These are phyloP conservation scores for Botryotinia globosa DNA, from an alignment of 2,329 filamentous ascomycete genomes.

Conservation along the genomic window DNA sequence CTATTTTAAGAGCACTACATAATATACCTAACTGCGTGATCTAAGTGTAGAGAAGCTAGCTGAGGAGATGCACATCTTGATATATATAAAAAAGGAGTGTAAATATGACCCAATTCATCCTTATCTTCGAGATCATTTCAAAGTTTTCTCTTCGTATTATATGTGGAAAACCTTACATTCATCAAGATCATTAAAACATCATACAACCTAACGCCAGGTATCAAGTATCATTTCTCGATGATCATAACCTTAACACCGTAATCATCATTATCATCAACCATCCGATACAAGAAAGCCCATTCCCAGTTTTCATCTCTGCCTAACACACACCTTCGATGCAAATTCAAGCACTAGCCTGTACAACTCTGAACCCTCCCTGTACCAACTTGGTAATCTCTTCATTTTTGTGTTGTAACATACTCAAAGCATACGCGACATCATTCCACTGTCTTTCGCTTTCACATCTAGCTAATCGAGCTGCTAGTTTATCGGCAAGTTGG, in stretches of 20 bases:
- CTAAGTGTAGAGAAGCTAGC: not conserved
- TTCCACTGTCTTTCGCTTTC: slow-evolving; percentile 97
- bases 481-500: slow-evolving; percentile 88
- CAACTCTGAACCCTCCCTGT: slow-evolving; percentile 70
- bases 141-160: not conserved
- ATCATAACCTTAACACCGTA: not conserved
- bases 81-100: not conserved
- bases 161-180: not conserved
- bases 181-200: slow-evolving; percentile 16
- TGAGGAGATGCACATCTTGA: not conserved
- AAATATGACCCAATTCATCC: not conserved
- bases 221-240: not conserved
- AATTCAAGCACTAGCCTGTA: slow-evolving; percentile 53
- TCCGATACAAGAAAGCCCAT: not conserved
- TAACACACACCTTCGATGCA: not conserved
- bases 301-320: not conserved
- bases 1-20: not conserved
- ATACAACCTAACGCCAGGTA: not conserved
- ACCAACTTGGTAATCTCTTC: slow-evolving; percentile 81
- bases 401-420: slow-evolving; percentile 87
- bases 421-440: slow-evolving; percentile 90
- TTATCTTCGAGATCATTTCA: not conserved
- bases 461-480: slow-evolving; percentile 78
- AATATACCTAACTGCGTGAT: not conserved
- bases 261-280: slow-evolving; percentile 12